phyloP scores from a whole-genome alignment of 2,329 filamentous ascomycete genomes.

The Trichoderma sp. region DNA sequence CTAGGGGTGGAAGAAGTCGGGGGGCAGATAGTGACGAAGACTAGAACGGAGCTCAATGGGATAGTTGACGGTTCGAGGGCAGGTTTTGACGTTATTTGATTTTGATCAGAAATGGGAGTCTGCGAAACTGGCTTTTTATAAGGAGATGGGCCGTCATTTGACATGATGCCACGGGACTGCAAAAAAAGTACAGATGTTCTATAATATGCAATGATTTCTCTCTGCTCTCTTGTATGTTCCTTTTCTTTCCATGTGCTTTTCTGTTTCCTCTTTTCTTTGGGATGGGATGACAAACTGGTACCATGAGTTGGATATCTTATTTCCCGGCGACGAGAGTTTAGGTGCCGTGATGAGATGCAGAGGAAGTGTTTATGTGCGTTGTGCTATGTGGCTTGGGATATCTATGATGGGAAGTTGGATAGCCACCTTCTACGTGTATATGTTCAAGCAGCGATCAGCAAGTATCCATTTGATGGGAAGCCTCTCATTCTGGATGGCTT shows the following conservation, averaged over 20 bases:
- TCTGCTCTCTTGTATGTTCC: neutral
- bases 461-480: neutral
- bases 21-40: neutral
- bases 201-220: neutral
- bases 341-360: neutral
- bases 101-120: neutral
- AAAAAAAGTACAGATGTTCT: constrained; percentile 3
- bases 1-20: neutral
- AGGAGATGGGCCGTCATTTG: neutral
- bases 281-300: accelerated
- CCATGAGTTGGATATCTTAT: neutral
- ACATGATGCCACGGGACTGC: neutral
- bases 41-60: neutral
- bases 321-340: neutral
- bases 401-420: too few relatives aligned
- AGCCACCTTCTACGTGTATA: neutral
- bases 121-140: neutral
- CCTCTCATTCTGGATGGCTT: neutral
- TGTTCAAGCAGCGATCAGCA: neutral
- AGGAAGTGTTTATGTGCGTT: neutral
- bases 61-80: neutral
- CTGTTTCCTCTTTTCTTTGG: neutral
- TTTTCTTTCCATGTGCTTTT: neutral
- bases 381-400: too few relatives aligned
- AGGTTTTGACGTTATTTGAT: neutral